phyloP scores from a whole-genome alignment of 2,329 filamentous ascomycete species.

The Hawksworthiomyces lignivorus region DNA sequence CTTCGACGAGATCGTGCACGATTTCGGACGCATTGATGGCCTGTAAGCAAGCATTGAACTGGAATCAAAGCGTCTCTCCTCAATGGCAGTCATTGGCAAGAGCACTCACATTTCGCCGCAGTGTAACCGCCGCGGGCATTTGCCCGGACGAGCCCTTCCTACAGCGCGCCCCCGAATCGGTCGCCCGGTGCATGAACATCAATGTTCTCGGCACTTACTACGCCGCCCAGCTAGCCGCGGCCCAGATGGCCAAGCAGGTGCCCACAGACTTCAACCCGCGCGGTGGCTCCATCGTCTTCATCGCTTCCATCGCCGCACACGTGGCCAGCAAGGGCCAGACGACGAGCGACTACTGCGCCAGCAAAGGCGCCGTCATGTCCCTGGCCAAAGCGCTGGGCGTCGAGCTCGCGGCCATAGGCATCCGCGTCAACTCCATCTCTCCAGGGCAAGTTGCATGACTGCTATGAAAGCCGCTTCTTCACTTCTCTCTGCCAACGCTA shows the following conservation, averaged over 20 bases:
- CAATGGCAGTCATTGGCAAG: too few species aligned
- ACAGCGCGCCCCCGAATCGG: neutral
- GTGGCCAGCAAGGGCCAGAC: constrained; percentile 4
- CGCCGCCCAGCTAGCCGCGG: constrained; percentile 5
- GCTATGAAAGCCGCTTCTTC: constrained; percentile 34
- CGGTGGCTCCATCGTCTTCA: constrained; percentile 6
- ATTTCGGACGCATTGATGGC: neutral
- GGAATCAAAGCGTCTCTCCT: too few species aligned
- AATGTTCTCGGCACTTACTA: constrained; percentile 6
- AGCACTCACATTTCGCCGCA: neutral
- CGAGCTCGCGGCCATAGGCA: constrained; percentile 57
- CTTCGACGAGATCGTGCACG: neutral
- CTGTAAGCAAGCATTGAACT: too few species aligned
- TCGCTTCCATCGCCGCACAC: constrained; percentile 3
- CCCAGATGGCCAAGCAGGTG: constrained; percentile 5
- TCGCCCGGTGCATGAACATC: constrained; percentile 1
- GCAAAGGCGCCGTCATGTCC: constrained; percentile 58
- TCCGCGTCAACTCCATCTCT: constrained; percentile 62
- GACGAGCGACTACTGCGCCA: constrained; percentile 23
- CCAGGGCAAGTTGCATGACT: constrained; percentile 47
- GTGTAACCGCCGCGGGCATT: constrained; percentile 1
- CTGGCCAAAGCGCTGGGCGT: constrained; percentile 61
- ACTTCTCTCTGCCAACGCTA: constrained; percentile 19
- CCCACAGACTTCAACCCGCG: constrained; percentile 3
- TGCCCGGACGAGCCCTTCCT: constrained; percentile 7